Conservation (phyloP, 495 filamentous ascomycete genomes). For the Tuber microsphaerosporum region DNA sequence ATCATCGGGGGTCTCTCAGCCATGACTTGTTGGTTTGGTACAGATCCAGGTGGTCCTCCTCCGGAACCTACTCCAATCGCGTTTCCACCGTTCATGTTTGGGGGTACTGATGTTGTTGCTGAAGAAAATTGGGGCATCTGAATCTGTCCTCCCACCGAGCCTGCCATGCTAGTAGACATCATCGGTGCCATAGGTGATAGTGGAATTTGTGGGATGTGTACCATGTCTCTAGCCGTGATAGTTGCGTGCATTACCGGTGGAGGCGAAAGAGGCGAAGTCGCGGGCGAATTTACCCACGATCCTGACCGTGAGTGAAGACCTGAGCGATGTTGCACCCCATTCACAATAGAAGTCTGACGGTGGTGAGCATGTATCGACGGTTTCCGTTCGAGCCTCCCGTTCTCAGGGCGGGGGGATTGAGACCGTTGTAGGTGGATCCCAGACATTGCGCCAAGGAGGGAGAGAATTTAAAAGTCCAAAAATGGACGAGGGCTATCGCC, state of each 20-base stretch:
- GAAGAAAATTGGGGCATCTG: slow-evolving; percentile 39
- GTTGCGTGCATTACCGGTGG: slow-evolving; percentile 35
- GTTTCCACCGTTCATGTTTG: slow-evolving; percentile 14
- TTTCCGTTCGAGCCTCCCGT: slow-evolving; percentile 59
- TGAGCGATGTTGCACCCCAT: slow-evolving; percentile 72
- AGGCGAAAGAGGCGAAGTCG: slow-evolving; percentile 39
- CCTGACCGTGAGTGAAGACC: slow-evolving; percentile 65
- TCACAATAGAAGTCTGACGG: slow-evolving; percentile 87
- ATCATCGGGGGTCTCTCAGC: slow-evolving; percentile 26
- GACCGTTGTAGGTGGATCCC: slow-evolving; percentile 49
- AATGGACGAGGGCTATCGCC: background rate
- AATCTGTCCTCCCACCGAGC: slow-evolving; percentile 35
- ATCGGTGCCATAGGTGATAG: slow-evolving; percentile 39
- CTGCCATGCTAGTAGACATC: slow-evolving; percentile 18
- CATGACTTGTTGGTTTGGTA: slow-evolving; percentile 10
- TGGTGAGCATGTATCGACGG: slow-evolving; percentile 79
- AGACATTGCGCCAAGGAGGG: slow-evolving; percentile 43
- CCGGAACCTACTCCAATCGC: slow-evolving; percentile 16
- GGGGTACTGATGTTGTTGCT: slow-evolving; percentile 17
- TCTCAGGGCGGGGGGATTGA: slow-evolving; percentile 54
- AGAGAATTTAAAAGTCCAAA: background rate
- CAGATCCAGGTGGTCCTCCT: slow-evolving; percentile 20
- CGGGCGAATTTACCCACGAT: slow-evolving; percentile 57
- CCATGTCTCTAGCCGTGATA: slow-evolving; percentile 33
- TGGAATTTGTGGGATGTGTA: slow-evolving; percentile 40